A percentile compares a stretch with the other conserved stretches of the same genome.
Conservation (phyloP, 192 early-diverging fungal species). For the Chytriomyces sp. region DNA sequence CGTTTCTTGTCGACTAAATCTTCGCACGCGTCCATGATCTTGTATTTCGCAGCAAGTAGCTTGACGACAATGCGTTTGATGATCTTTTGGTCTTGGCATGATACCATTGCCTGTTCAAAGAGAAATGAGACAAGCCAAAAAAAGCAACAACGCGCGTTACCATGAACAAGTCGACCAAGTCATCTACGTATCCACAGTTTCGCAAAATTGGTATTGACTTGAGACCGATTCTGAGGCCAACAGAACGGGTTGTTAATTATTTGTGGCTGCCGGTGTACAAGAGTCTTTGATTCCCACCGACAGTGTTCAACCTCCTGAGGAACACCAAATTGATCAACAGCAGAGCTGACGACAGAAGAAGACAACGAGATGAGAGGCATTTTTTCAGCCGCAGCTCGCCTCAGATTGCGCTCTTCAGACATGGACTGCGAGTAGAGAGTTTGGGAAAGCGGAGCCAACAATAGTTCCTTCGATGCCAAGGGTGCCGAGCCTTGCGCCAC, state of each 20-base stretch:
- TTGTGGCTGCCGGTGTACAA: neutral
- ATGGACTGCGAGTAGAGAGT: no score
- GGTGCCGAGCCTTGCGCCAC: neutral
- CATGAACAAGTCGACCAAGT: conserved; percentile 13
- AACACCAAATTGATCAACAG: neutral
- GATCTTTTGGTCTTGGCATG: neutral
- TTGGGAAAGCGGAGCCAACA: no score
- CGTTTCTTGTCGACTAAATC: neutral
- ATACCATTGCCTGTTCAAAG: neutral
- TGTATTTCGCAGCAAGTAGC: neutral
- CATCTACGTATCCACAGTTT: conserved; percentile 7
- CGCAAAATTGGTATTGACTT: conserved; percentile 3
- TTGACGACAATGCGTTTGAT: neutral
- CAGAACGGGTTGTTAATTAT: no score
- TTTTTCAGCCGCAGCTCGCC: no score
- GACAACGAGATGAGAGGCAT: neutral
- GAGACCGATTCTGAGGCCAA: neutral
- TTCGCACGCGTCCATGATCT: conserved; percentile 1
- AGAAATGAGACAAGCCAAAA: neutral
- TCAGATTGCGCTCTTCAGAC: no score
- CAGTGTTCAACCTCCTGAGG: neutral
- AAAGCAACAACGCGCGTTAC: neutral
- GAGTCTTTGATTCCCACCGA: neutral
- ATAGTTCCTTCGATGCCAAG: neutral
- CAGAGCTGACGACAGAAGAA: neutral